Evolutionary conservation across 2,329 filamentous ascomycete species (phyloP).

Genomic region (Diaporthe batatas): DNA sequence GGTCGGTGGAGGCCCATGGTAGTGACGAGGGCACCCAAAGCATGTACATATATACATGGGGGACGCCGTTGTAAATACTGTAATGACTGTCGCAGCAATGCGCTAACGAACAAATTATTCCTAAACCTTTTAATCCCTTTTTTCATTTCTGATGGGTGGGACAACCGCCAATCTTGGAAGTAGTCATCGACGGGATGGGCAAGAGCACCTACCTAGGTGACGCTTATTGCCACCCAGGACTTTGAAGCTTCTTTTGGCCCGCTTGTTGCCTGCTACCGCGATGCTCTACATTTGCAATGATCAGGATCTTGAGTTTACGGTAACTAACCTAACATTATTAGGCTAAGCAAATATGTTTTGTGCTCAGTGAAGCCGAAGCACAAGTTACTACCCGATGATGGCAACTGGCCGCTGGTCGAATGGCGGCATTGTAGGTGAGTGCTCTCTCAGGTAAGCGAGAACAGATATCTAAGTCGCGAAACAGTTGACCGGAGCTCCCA

Average conservation of each 20-base stretch:
- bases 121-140: background rate
- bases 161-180: too few species aligned
- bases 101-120: slow-evolving; percentile 25
- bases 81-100: slow-evolving; percentile 11
- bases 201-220: background rate
- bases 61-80: slow-evolving; percentile 23
- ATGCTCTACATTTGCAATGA: background rate
- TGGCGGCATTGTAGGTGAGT: background rate
- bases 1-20: background rate
- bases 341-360: background rate
- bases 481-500: too few species aligned
- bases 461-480: too few species aligned
- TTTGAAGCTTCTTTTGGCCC: background rate
- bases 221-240: background rate
- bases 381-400: background rate
- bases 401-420: background rate
- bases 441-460: background rate
- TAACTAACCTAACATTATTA: background rate
- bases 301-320: background rate
- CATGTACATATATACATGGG: slow-evolving; percentile 14
- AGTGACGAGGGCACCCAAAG: slow-evolving; percentile 3
- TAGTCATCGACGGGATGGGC: background rate
- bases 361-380: background rate
- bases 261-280: background rate
- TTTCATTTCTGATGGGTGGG: background rate